Evolutionary conservation across 345 rosid species (phyloP).

Genomic region (Syzygium jambos): DNA sequence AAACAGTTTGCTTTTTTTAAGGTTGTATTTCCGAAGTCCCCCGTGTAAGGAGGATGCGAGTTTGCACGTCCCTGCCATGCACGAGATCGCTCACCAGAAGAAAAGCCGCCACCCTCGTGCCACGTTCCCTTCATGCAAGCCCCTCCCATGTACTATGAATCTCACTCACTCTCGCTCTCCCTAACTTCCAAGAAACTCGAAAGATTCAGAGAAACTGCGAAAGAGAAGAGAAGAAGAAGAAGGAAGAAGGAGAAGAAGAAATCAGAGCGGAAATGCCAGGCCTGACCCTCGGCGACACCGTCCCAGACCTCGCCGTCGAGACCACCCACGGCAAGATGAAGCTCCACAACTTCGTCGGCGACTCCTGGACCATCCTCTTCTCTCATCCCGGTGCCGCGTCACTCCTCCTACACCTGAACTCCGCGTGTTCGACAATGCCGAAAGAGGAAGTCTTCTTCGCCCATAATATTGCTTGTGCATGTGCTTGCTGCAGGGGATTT

Average conservation of each 20-base stretch:
- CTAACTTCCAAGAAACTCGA: background rate
- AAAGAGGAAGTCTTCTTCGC: background rate
- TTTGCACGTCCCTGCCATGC: background rate
- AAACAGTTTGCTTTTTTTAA: background rate
- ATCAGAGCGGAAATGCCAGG: background rate
- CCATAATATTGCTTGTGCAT: background rate
- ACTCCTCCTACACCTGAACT: background rate
- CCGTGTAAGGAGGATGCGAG: background rate
- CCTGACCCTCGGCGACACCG: background rate
- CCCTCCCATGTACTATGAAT: background rate
- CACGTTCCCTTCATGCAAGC: background rate
- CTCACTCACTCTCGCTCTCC: background rate
- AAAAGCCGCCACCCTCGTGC: background rate
- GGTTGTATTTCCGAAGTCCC: background rate
- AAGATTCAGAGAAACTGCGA: background rate
- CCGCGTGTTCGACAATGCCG: background rate
- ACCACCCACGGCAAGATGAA: slow-evolving; percentile 57
- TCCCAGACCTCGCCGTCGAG: slow-evolving; percentile 62
- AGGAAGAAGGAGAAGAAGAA: background rate
- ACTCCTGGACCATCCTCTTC: slow-evolving; percentile 68
- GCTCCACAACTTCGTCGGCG: slow-evolving; percentile 48
- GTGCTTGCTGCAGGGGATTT: slow-evolving; percentile 42
- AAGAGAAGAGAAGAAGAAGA: background rate
- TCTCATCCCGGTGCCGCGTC: slow-evolving; percentile 51
- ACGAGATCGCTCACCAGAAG: background rate